A percentile compares a stretch with the other conserved stretches of the same genome.
Evolutionary conservation across 306 rosid genomes (phyloP).

Genomic region (Phaseolus lunatus): DNA sequence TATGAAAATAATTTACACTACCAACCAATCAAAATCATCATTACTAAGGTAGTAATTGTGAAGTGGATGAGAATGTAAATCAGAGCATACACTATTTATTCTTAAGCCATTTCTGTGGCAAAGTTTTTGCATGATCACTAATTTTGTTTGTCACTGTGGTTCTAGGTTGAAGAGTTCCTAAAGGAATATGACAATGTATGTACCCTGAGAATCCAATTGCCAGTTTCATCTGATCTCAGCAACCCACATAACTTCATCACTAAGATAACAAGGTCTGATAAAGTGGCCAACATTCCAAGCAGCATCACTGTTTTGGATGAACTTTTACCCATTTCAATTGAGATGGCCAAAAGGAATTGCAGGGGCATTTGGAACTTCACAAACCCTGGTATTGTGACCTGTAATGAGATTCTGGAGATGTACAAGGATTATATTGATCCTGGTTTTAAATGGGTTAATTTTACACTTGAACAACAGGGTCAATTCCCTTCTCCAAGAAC

Average conservation of each 20-base stretch:
- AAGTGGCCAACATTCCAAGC: slow-evolving; percentile 62
- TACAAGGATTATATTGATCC: slow-evolving; percentile 64
- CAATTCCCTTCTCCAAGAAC: slow-evolving; percentile 55
- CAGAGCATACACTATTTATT: not conserved
- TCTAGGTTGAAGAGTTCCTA: slow-evolving; percentile 67
- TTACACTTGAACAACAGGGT: slow-evolving; percentile 58
- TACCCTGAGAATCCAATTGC: slow-evolving; percentile 63
- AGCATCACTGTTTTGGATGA: slow-evolving; percentile 68
- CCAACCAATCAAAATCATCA: not conserved
- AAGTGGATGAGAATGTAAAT: not conserved
- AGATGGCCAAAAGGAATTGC: slow-evolving; percentile 64
- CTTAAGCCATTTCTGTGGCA: not conserved
- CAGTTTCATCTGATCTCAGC: slow-evolving; percentile 63
- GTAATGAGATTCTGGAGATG: slow-evolving; percentile 73
- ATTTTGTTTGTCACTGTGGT: slow-evolving; percentile 17
- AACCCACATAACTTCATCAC: slow-evolving; percentile 68
- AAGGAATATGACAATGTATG: slow-evolving; percentile 70
- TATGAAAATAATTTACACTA: not conserved
- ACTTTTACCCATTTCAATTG: slow-evolving; percentile 64
- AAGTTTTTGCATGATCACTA: slow-evolving; percentile 3
- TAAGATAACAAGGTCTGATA: slow-evolving; percentile 55
- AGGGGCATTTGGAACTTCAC: slow-evolving; percentile 71
- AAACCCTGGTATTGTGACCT: slow-evolving; percentile 66
- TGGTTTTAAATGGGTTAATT: slow-evolving; percentile 57
- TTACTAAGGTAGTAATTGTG: not conserved